These are phyloP conservation scores for Dittrichia graveolens DNA, from an alignment of 129 eudicot genomes.

Conservation along the genomic window DNA sequence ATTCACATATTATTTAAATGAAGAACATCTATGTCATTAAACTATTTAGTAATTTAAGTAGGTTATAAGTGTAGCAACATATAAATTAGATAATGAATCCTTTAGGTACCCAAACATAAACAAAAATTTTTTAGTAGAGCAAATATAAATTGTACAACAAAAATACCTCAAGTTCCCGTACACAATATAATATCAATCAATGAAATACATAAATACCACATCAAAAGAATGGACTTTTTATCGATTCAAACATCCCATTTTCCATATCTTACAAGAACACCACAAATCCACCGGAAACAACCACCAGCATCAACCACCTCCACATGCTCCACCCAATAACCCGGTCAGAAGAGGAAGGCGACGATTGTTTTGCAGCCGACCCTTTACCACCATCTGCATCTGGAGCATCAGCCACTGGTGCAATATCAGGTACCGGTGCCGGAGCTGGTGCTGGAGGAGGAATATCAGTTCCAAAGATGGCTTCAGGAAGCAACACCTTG, in stretches of 20 bases:
- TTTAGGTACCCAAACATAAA: not conserved
- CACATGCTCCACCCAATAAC: slow-evolving; percentile 36
- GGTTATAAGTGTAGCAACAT: too few relatives aligned
- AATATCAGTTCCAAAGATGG: slow-evolving; percentile 86
- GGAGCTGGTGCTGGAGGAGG: slow-evolving; percentile 86
- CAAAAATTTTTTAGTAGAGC: not conserved
- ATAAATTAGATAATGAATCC: too few relatives aligned
- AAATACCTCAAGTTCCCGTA: slow-evolving; percentile 42
- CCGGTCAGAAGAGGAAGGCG: slow-evolving; percentile 35
- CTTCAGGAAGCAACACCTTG: slow-evolving; percentile 79
- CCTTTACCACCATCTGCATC: slow-evolving; percentile 39
- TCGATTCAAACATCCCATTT: not conserved
- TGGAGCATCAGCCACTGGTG: slow-evolving; percentile 71
- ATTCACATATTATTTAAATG: too few relatives aligned
- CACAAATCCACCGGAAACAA: slow-evolving; percentile 42
- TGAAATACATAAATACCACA: slow-evolving; percentile 40
- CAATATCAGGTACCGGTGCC: slow-evolving; percentile 59
- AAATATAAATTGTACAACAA: slow-evolving; percentile 27
- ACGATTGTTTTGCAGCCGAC: slow-evolving; percentile 21
- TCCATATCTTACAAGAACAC: slow-evolving; percentile 39
- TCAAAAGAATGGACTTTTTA: slow-evolving; percentile 37
- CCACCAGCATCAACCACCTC: slow-evolving; percentile 44
- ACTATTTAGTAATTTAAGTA: too few relatives aligned
- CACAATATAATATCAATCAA: slow-evolving; percentile 42
- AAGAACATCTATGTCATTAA: too few relatives aligned